These are phyloP conservation scores for Xylariaceae sp. DNA, from an alignment of 2,329 filamentous ascomycete species.

Conservation along the genomic window DNA sequence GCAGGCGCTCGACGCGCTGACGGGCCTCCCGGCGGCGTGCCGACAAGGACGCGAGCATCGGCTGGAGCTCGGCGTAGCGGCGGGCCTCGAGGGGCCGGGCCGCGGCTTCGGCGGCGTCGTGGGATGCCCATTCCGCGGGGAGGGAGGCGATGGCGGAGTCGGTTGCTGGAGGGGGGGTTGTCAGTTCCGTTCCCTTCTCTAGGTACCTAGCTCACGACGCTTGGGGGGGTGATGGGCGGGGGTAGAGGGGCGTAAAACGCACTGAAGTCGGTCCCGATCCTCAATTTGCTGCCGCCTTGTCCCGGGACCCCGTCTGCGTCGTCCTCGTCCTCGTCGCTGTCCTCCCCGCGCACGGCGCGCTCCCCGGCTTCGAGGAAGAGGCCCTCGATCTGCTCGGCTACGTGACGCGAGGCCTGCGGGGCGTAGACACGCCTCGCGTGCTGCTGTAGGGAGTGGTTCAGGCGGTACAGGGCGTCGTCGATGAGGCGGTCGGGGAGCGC, in stretches of 20 bases:
- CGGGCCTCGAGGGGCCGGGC: slow-evolving; percentile 42
- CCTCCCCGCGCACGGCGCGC: slow-evolving; percentile 24
- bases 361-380: slow-evolving; percentile 53
- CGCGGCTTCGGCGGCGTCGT: slow-evolving; percentile 28
- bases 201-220: not conserved
- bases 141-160: slow-evolving; percentile 41
- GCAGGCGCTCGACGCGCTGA: slow-evolving; percentile 43
- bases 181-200: too few species aligned
- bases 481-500: slow-evolving; percentile 44
- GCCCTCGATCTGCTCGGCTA: slow-evolving; percentile 68
- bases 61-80: slow-evolving; percentile 48
- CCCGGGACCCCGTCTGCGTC: slow-evolving; percentile 33
- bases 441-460: slow-evolving; percentile 60
- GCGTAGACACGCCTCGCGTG: slow-evolving; percentile 64
- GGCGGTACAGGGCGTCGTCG: slow-evolving; percentile 51
- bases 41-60: slow-evolving; percentile 46
- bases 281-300: slow-evolving; percentile 21
- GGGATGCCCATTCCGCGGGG: slow-evolving; percentile 41
- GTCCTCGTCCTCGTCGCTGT: slow-evolving; percentile 26
- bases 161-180: slow-evolving; percentile 28
- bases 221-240: not conserved
- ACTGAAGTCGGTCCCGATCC: slow-evolving; percentile 21
- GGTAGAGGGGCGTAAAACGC: not conserved
- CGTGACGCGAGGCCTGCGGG: slow-evolving; percentile 63
- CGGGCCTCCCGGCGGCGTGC: slow-evolving; percentile 35